Conservation (phyloP, 2,329 filamentous ascomycete species). For the Beauveria australis region DNA sequence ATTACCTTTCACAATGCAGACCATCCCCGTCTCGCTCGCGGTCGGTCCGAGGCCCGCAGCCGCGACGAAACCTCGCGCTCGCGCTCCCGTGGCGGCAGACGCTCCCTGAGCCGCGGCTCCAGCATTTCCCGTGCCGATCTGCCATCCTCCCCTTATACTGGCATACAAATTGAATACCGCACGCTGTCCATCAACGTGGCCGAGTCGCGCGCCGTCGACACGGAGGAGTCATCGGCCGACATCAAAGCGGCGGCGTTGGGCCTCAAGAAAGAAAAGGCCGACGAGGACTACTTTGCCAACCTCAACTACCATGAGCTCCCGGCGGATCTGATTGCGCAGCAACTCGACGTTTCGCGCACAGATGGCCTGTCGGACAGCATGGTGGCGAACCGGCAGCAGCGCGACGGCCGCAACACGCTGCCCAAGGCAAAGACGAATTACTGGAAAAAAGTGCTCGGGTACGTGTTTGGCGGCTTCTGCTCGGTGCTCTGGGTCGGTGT, state of each 20-base stretch:
- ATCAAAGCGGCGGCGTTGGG: slow-evolving; percentile 14
- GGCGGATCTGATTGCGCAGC: slow-evolving; percentile 27
- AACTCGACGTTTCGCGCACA: slow-evolving; percentile 28
- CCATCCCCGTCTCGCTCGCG: slow-evolving; percentile 15
- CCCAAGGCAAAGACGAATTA: slow-evolving; percentile 35
- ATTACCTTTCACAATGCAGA: slow-evolving; percentile 19
- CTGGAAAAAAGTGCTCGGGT: slow-evolving; percentile 30
- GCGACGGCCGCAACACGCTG: slow-evolving; percentile 34
- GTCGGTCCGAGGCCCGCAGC: slow-evolving; percentile 9
- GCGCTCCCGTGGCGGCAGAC: slow-evolving; percentile 14
- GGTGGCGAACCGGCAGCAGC: slow-evolving; percentile 26
- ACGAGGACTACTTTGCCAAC: slow-evolving; percentile 36
- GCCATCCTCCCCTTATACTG: slow-evolving; percentile 26
- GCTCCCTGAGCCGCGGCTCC: slow-evolving; percentile 17
- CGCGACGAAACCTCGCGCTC: slow-evolving; percentile 14
- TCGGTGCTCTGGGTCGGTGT: slow-evolving; percentile 38
- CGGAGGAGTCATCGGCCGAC: slow-evolving; percentile 14
- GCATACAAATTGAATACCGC: slow-evolving; percentile 32
- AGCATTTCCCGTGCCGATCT: slow-evolving; percentile 18
- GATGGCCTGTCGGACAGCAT: slow-evolving; percentile 27
- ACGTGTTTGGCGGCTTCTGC: slow-evolving; percentile 40
- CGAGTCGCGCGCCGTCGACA: slow-evolving; percentile 26
- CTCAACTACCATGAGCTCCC: slow-evolving; percentile 30
- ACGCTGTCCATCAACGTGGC: slow-evolving; percentile 32
- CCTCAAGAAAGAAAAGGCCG: slow-evolving; percentile 19